phyloP scores from a whole-genome alignment of 202 grass and related monocot species.

The Schoenoplectus tabernaemontani region DNA sequence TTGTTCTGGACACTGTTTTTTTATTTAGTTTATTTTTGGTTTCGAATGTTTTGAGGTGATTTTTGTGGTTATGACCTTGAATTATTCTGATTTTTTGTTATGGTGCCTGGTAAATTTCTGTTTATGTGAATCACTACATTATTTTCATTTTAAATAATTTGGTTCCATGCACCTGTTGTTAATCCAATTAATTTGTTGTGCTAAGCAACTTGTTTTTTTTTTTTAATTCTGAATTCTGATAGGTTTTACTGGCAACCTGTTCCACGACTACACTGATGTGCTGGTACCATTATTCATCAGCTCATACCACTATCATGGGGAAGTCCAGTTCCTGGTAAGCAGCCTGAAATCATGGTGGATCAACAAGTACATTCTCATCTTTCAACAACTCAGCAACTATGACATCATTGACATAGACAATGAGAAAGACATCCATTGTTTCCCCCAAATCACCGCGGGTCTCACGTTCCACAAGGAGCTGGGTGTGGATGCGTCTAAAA shows the following conservation, averaged over 20 bases:
- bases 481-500: slow-evolving; percentile 45
- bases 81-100: neutral
- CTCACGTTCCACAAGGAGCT: slow-evolving; percentile 64
- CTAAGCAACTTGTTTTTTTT: neutral
- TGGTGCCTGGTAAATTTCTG: neutral
- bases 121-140: neutral
- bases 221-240: neutral
- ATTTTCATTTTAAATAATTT: too few species aligned
- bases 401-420: slow-evolving; percentile 56
- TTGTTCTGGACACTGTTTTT: neutral
- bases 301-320: slow-evolving; percentile 34
- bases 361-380: slow-evolving; percentile 46
- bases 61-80: slow-evolving; percentile 3
- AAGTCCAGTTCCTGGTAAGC: slow-evolving; percentile 73
- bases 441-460: slow-evolving; percentile 33
- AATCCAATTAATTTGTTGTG: neutral
- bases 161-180: neutral
- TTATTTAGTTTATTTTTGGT: neutral
- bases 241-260: slow-evolving; percentile 76
- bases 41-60: neutral
- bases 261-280: slow-evolving; percentile 88
- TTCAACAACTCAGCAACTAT: slow-evolving; percentile 60
- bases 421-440: slow-evolving; percentile 60
- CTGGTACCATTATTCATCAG: slow-evolving; percentile 77
- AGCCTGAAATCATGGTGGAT: slow-evolving; percentile 76